Evolutionary conservation across 495 filamentous ascomycete species (phyloP), one percentile per base, ranked within the genome.

Genomic region (Pyrenula aspistea): DNA sequence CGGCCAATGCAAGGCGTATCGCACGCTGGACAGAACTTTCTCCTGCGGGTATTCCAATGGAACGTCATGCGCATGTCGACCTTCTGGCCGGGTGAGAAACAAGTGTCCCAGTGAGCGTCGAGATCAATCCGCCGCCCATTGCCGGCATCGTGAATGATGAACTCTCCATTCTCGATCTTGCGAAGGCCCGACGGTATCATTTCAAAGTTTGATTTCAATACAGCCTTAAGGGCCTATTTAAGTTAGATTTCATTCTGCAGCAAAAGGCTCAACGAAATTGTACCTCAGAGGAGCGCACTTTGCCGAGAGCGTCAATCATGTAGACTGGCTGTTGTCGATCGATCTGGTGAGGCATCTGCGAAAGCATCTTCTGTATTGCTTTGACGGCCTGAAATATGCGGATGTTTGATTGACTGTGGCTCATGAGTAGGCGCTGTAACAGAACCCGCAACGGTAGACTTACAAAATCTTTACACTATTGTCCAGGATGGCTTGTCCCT

Each of bases 11-110:
- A n/a, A n/a, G n/a, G n/a, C n/a, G n/a, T n/a, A n/a, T n/a, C n/a
- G n/a, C n/a, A n/a, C n/a, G n/a, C n/a, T n/a, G n/a, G n/a, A n/a
- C n/a, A n/a, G n/a, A n/a, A n/a, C n/a, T n/a, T n/a, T n/a, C n/a
- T n/a, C n/a, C n/a, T n/a, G n/a, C n/a, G n/a, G n/a, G n/a, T n/a
- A n/a, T n/a, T n/a, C n/a, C n/a, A n/a, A n/a, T n/a, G 42, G 66
- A 74, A 56, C 63, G 73, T 55, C 62, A 68, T 66, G 47, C 65
- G 65, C 64, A 67, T 68, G 1, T 58, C 61, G 2, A 67, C 63
- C 12, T 57, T 21, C 47, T 62, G 60, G 12, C 64, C 62, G 2
- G 66, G 66, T 24, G 15, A 49, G 55, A 68, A 67, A 36, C 59
- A 67, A 20, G 22, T 11, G 12, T 63, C 58, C 66, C 62, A 68